These are phyloP conservation scores for Citrus maxima DNA, from an alignment of 345 rosid species.

Conservation along the genomic window DNA sequence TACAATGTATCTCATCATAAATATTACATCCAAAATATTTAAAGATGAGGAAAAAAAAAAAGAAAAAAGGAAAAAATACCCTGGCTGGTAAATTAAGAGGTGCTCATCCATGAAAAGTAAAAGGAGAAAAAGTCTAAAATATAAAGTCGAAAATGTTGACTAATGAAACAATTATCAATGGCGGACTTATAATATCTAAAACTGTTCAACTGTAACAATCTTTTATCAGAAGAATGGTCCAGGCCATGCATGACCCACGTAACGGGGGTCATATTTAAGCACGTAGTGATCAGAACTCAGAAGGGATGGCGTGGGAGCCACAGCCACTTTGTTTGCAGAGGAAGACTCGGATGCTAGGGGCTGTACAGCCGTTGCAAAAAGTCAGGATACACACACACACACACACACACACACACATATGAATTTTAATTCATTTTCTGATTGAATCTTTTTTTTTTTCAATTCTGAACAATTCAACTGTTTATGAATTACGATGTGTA, in stretches of 20 bases:
- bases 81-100: too few relatives aligned
- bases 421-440: not conserved
- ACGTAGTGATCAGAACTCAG: not conserved
- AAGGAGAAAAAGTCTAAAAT: too few relatives aligned
- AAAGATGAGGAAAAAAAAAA: not conserved
- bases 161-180: too few relatives aligned
- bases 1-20: not conserved
- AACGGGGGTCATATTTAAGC: conserved; percentile 4
- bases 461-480: not conserved
- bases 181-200: too few relatives aligned
- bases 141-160: too few relatives aligned
- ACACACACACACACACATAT: too few relatives aligned
- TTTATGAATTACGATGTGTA: not conserved
- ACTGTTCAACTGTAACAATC: too few relatives aligned
- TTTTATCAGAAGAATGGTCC: not conserved
- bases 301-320: not conserved
- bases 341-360: not conserved
- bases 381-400: too few relatives aligned
- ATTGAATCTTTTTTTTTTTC: not conserved
- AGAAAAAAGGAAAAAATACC: not conserved
- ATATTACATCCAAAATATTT: not conserved
- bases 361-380: not conserved
- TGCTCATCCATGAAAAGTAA: too few relatives aligned
- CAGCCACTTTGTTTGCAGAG: conserved; percentile 7
- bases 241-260: not conserved